Evolutionary conservation across 139 green algal genomes (phyloP).

Genomic region (Chlorella vulgaris): DNA sequence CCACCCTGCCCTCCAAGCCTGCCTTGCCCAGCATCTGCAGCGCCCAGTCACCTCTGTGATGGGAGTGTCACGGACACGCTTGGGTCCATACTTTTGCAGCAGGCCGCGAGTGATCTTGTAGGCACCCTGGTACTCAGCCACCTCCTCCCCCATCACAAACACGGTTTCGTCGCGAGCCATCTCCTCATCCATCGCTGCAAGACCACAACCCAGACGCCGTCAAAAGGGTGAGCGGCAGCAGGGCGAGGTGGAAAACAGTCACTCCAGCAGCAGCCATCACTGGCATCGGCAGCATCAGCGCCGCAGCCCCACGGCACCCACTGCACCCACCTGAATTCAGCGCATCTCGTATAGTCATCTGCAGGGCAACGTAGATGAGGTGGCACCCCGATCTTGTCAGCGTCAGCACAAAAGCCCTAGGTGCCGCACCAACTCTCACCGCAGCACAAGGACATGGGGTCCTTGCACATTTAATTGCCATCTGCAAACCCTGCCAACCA

Average conservation of each 20-base stretch:
- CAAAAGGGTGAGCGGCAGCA: no score
- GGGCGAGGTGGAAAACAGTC: not conserved
- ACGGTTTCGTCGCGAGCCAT: constrained; percentile 92
- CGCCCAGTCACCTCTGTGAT: constrained; percentile 91
- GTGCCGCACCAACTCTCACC: no score
- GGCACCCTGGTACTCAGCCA: constrained; percentile 96
- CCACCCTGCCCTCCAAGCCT: no score
- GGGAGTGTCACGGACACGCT: constrained; percentile 95
- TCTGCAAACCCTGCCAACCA: not conserved
- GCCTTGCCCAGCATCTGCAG: not conserved
- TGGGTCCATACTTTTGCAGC: constrained; percentile 93
- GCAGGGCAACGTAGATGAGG: constrained; percentile 10
- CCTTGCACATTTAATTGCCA: no score
- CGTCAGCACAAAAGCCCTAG: not conserved
- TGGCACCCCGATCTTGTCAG: not conserved
- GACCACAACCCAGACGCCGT: no score
- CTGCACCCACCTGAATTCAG: constrained; percentile 82
- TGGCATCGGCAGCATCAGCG: no score
- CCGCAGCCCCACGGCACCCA: no score
- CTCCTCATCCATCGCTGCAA: constrained; percentile 94
- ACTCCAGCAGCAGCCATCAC: not conserved
- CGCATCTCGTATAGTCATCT: constrained; percentile 97
- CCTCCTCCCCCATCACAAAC: constrained; percentile 98
- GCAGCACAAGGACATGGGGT: no score
- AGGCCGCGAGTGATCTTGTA: constrained; percentile 98